These are phyloP conservation scores for Serendipita sp. DNA, from an alignment of 768 basidiomycete species.

Conservation along the genomic window DNA sequence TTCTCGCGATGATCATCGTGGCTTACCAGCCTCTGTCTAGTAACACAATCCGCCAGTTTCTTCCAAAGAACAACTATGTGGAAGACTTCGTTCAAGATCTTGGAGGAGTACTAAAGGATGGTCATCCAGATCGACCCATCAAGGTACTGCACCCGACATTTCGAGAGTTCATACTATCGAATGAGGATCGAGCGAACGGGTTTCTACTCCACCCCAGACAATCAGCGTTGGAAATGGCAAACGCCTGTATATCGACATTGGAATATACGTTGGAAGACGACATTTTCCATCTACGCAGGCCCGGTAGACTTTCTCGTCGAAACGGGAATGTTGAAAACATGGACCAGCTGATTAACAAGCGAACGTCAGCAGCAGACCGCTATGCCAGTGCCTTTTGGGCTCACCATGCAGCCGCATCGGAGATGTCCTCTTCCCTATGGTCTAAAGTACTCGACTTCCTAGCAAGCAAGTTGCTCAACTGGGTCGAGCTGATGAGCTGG, in stretches of 20 bases:
- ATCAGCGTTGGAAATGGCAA: too few species aligned
- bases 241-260: too few species aligned
- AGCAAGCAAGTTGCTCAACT: background rate
- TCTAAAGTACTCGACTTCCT: background rate
- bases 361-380: background rate
- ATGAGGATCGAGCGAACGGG: background rate
- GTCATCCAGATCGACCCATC: background rate
- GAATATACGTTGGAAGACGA: background rate
- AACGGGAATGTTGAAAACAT: background rate
- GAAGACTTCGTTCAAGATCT: background rate
- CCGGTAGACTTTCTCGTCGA: background rate
- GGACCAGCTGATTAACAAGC: background rate
- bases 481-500: slow-evolving; percentile 7
- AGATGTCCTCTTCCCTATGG: background rate
- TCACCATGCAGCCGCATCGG: background rate
- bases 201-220: background rate
- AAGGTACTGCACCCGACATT: background rate
- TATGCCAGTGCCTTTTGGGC: slow-evolving; percentile 1
- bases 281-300: background rate
- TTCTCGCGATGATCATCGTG: too few species aligned
- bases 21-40: too few species aligned
- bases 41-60: background rate
- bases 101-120: background rate
- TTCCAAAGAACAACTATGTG: background rate
- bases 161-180: background rate